Percentiles rank a stretch among this genome's conserved stretches.
Evolutionary conservation across 441 rosid species (phyloP).

Genomic region (Raphanus hybrid): DNA sequence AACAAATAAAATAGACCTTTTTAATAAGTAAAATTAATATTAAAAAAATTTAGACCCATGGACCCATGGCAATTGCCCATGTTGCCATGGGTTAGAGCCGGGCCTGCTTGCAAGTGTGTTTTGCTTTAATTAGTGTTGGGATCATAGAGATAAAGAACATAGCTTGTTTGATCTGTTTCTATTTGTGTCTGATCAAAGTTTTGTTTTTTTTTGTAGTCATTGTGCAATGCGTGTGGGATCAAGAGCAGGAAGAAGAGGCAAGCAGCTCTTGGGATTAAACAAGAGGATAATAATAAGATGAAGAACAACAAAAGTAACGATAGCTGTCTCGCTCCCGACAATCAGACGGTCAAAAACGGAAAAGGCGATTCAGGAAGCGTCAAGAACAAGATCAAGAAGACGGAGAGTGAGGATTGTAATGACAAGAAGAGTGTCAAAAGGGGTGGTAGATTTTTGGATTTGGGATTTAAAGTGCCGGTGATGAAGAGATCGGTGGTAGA

Average conservation of each 20-base stretch:
- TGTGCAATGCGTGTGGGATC: conserved; percentile 94
- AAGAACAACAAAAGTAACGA: conserved; percentile 22
- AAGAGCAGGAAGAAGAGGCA: conserved; percentile 88
- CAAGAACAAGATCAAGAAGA: conserved; percentile 47
- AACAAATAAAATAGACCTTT: too few species aligned
- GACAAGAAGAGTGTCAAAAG: conserved; percentile 33
- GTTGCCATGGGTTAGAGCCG: too few species aligned
- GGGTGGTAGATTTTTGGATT: conserved; percentile 47
- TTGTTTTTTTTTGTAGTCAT: conserved; percentile 52
- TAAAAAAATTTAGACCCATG: too few species aligned
- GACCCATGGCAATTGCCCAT: too few species aligned
- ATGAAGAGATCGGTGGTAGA: conserved; percentile 66
- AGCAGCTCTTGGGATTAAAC: conserved; percentile 50
- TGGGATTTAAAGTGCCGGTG: conserved; percentile 63
- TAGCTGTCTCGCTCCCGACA: background rate
- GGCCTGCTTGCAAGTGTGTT: background rate
- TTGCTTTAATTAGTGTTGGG: background rate
- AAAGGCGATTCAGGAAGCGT: background rate
- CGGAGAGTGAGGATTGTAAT: conserved; percentile 15
- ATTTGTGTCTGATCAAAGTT: background rate
- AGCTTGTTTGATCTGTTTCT: background rate
- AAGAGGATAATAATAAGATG: conserved; percentile 25
- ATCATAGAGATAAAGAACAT: background rate
- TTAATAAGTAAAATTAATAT: too few species aligned
- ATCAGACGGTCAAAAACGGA: background rate